Base-by-base conservation (phyloP, 164 flowering plant genomes). In the Stephania yunnanensis region DNA sequence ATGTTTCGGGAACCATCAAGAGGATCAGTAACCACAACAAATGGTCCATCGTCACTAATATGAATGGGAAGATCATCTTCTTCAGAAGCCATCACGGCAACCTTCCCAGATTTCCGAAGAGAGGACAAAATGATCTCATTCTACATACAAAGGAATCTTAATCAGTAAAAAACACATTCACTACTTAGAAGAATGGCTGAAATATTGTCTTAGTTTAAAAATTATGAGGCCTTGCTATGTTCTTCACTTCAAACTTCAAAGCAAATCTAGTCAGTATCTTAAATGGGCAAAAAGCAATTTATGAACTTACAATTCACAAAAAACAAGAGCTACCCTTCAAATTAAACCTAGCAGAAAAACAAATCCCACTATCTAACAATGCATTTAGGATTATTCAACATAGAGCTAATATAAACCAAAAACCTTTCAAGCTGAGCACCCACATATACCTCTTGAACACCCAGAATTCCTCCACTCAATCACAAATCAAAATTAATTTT, bases 1-100 rank as follows among this genome's bases (percentile, higher is more conserved):
- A 95, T 95, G 78, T 95, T 95, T 63, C 99, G 80, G 64, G 98
- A 93, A 63, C 99, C 99, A 82, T 95, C 99, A 5, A 95, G 87
- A 76, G 97, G 98, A 83, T 95, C 99, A 50, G 90, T 85, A 53
- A 93, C 98, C 80, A 93, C 99, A 74, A 93, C 93, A 86, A 87
- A 95, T 58, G 93, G 95, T 25, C 97, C 97, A 81, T 91, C 86
- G 80, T 93, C 96, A 55, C 78, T 72, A 61, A 95, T 83, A 94
- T 97, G 92, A 79, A 89, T 80, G 7, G 98, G 98, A 72, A 81
- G 79, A 79, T 87, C 97, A 79, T 90, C 93, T 85, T 95, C 99
- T 84, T 95, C 99, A 45, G 97, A 95, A 74, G 99, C 98, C 94
- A 93, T 89, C 30, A 89, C 96, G 7, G 97, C 90, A 72, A 88